These are phyloP conservation scores for Oryza glaberrima DNA, from an alignment of 176 grass and related monocot genomes.

Conservation along the genomic window DNA sequence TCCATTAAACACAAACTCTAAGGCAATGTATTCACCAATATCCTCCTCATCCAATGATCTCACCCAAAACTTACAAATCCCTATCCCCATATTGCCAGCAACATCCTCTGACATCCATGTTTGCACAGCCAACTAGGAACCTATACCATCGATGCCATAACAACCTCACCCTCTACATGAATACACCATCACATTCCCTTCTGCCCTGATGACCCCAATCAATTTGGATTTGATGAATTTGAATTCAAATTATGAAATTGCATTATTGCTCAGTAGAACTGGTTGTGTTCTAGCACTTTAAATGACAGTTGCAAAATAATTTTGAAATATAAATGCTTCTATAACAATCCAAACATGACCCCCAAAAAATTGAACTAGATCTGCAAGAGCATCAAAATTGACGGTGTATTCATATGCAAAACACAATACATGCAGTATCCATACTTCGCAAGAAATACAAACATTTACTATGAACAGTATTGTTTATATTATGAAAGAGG, in stretches of 20 bases:
- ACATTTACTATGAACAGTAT: not conserved
- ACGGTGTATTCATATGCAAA: not conserved
- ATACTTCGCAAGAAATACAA: not conserved
- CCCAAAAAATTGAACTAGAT: not conserved
- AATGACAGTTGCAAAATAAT: not conserved
- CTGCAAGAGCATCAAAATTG: not conserved
- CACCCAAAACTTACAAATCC: not conserved
- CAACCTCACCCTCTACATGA: not conserved
- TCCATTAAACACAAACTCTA: not conserved
- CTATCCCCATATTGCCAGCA: not conserved
- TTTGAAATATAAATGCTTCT: conserved; percentile 16
- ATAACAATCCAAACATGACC: not conserved
- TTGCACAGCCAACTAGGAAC: conserved; percentile 20
- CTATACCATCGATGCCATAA: not conserved
- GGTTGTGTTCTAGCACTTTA: not conserved
- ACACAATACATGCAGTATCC: not conserved
- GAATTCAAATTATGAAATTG: conserved; percentile 11
- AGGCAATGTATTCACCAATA: not conserved
- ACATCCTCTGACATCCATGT: not conserved
- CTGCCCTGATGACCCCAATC: not conserved
- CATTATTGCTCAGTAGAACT: conserved; percentile 12
- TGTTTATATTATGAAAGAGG: conserved; percentile 3
- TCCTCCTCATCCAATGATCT: conserved; percentile 6
- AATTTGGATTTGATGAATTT: conserved; percentile 6
- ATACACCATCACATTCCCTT: not conserved